Percentiles rank a stretch among this genome's conserved stretches.
phyloP scores from a whole-genome alignment of 495 filamentous ascomycete genomes.

The Rhizodiscina lignyota region DNA sequence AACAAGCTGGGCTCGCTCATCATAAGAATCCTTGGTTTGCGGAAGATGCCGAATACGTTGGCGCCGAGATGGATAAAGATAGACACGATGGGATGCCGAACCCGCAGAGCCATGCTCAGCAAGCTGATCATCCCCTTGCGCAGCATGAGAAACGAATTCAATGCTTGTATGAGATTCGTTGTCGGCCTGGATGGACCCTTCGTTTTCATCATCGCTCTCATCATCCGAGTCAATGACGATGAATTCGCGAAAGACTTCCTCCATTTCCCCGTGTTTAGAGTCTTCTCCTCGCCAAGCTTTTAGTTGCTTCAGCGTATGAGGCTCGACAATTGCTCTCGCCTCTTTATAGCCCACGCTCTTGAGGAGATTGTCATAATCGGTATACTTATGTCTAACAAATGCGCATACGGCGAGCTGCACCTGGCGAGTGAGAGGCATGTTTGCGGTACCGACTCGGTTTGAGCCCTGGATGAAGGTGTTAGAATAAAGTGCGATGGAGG shows the following conservation, averaged over 20 bases:
- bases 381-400: slow-evolving; percentile 75
- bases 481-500: slow-evolving; percentile 4
- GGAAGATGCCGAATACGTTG: too few species aligned
- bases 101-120: too few species aligned
- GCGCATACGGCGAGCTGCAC: slow-evolving; percentile 73
- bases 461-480: slow-evolving; percentile 30
- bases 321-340: slow-evolving; percentile 54
- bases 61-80: too few species aligned
- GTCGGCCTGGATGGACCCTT: too few species aligned
- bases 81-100: too few species aligned
- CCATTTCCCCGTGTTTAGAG: slow-evolving; percentile 53
- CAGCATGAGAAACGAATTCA: too few species aligned
- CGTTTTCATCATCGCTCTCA: slow-evolving; percentile 8
- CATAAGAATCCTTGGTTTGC: too few species aligned
- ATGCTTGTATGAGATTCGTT: too few species aligned
- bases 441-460: slow-evolving; percentile 51
- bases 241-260: slow-evolving; percentile 67
- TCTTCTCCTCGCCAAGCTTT: slow-evolving; percentile 82
- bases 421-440: slow-evolving; percentile 52
- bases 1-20: too few species aligned
- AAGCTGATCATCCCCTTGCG: too few species aligned
- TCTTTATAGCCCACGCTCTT: slow-evolving; percentile 45
- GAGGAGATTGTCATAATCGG: slow-evolving; percentile 68
- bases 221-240: slow-evolving; percentile 47
- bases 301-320: slow-evolving; percentile 43